Evolutionary conservation across 345 rosid species (phyloP).

Genomic region (Hirschfeldia incana): DNA sequence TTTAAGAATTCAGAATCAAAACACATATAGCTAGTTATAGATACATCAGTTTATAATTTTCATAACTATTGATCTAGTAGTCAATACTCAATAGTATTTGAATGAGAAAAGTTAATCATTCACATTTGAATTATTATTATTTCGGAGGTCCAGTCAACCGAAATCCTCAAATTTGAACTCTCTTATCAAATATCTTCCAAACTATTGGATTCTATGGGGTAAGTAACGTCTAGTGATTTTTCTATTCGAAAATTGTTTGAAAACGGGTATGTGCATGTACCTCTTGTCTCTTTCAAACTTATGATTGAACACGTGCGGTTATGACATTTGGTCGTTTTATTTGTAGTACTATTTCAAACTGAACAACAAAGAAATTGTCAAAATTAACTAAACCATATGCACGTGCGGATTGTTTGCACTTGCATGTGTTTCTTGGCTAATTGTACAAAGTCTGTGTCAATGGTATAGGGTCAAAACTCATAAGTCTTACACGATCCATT

Average conservation of each 20-base stretch:
- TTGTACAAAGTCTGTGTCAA: background rate
- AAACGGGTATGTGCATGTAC: slow-evolving; percentile 20
- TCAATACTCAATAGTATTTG: background rate
- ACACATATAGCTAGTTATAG: no score
- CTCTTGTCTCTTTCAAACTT: slow-evolving; percentile 32
- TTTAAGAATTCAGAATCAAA: no score
- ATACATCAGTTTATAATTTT: background rate
- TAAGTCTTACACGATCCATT: slow-evolving; percentile 28
- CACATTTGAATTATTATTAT: background rate
- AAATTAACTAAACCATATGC: background rate
- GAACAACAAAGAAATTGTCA: background rate
- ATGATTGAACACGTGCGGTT: slow-evolving; percentile 31
- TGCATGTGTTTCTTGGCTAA: background rate
- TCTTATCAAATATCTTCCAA: background rate
- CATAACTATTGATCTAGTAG: background rate
- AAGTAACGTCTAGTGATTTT: background rate
- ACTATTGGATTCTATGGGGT: background rate
- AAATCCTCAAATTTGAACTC: background rate
- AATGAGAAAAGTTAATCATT: background rate
- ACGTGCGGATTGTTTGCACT: slow-evolving; percentile 22
- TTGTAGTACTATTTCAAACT: background rate
- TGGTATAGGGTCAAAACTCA: slow-evolving; percentile 8
- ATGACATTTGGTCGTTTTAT: slow-evolving; percentile 3
- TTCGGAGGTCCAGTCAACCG: background rate
- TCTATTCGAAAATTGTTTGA: background rate